Conservation (phyloP, 2,329 filamentous ascomycete genomes). For the Daldinia eschscholtzii region DNA sequence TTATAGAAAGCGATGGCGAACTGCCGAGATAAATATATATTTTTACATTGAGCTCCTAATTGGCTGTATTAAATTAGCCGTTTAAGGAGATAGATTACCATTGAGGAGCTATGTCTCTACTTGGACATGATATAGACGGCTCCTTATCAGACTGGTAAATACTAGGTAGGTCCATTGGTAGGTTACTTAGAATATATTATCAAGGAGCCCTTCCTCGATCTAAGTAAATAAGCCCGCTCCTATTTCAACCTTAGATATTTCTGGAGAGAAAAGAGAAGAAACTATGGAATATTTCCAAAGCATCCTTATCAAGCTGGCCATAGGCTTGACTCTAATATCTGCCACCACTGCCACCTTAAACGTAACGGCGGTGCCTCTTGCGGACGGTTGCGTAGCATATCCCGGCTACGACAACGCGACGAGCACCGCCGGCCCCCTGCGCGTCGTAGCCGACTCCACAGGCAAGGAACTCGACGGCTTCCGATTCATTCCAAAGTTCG, state of each 20-base stretch:
- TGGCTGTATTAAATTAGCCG: slow-evolving; percentile 27
- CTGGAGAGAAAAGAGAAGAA: too few relatives aligned
- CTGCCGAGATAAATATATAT: slow-evolving; percentile 6
- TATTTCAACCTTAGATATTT: too few relatives aligned
- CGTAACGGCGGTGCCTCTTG: slow-evolving; percentile 37
- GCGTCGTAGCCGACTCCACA: slow-evolving; percentile 33
- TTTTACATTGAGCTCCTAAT: slow-evolving; percentile 8
- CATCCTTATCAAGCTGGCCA: neutral
- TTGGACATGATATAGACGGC: neutral
- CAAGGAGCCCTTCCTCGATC: too few relatives aligned
- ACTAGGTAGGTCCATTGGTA: too few relatives aligned
- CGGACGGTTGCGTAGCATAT: slow-evolving; percentile 32
- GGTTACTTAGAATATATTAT: too few relatives aligned
- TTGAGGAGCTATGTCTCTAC: neutral
- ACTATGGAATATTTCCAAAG: neutral
- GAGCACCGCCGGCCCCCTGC: slow-evolving; percentile 31
- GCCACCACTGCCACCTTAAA: slow-evolving; percentile 19
- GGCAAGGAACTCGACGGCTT: slow-evolving; percentile 36
- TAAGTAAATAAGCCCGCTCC: too few relatives aligned
- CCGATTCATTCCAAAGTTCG: slow-evolving; percentile 38
- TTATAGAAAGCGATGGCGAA: too few relatives aligned
- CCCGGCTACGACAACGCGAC: slow-evolving; percentile 38
- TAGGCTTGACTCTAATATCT: slow-evolving; percentile 7
- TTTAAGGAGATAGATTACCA: neutral
- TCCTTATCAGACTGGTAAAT: neutral